Base-by-base conservation (phyloP, 257 asterid genomes). In the Lycium barbarum region DNA sequence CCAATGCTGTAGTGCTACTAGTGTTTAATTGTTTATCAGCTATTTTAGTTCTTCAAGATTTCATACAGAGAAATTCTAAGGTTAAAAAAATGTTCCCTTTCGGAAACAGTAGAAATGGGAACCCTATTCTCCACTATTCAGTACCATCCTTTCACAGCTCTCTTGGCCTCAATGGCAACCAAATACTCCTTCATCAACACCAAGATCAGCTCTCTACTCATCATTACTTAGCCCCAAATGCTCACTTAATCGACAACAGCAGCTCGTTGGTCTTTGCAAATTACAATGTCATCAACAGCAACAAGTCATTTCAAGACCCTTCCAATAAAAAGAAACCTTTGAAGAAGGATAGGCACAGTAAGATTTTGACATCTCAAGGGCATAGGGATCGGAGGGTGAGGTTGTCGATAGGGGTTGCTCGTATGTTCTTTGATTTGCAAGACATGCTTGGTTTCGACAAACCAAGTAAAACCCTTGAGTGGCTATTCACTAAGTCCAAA, bases 401-500 rank as follows among this genome's bases (percentile, higher is more conserved):
- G 79, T 91, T 96, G 17, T 96, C 98, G n/a, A 93, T 93, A 15
- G 95, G 90, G 86, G 91, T 94, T 83, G 98, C 98, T 2, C 85
- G 95, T 3, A 92, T 90, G 91, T 96, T 96, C 91, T 95, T 95
- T 76, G 98, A 94, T 76, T 97, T 95, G 49, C 99, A 95, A 89
- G 98, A 94, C 70, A 89, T 87, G 87, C 89, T 96, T 66, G 97
- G 96, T 57, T 92, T 88, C 40, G 98, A 93, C 85, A 96, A 92
- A 86, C 96, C 98, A 1, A 96, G 99, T 91, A 92, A 92, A 86
- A 96, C 99, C 88, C 94, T 96, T 5, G 98, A 92, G 70, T 96
- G 99, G 99, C 88, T 96, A 18, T 90, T 96, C 20, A 91, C 90
- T 7, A 92, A 93, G 40, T 94, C 98, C 1, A 92, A 88, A 62